A percentile compares a stretch with the other conserved stretches of the same genome.
Conservation (phyloP, 1,139 yeast genomes). For the Blastobotrys apis region DNA sequence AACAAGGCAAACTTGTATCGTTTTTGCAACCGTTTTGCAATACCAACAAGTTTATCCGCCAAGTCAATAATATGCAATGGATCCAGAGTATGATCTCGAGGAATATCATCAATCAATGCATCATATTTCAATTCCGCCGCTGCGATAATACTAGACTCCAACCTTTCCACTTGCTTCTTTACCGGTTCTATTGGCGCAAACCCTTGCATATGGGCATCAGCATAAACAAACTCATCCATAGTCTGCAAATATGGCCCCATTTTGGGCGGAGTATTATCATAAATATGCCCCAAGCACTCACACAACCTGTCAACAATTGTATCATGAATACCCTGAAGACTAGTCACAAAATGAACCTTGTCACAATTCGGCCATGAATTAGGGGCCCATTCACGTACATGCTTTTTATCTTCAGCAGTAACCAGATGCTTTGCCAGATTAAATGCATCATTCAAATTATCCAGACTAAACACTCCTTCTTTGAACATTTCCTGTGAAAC, state of each 20-base stretch:
- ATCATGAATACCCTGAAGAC: slow-evolving; percentile 47
- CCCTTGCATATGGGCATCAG: slow-evolving; percentile 44
- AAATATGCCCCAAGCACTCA: slow-evolving; percentile 45
- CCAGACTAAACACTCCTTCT: slow-evolving; percentile 76
- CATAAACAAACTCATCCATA: slow-evolving; percentile 49
- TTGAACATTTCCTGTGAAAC: slow-evolving; percentile 40
- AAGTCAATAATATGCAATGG: slow-evolving; percentile 57
- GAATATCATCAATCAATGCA: slow-evolving; percentile 51
- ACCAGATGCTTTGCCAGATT: slow-evolving; percentile 43
- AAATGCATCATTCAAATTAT: slow-evolving; percentile 39
- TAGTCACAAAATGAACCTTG: slow-evolving; percentile 49
- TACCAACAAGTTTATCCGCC: slow-evolving; percentile 51
- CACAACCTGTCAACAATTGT: slow-evolving; percentile 48
- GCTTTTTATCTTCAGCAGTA: slow-evolving; percentile 33
- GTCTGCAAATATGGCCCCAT: slow-evolving; percentile 53
- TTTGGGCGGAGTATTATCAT: slow-evolving; percentile 53
- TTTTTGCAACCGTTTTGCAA: slow-evolving; percentile 53
- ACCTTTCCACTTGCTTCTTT: slow-evolving; percentile 49
- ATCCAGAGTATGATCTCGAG: slow-evolving; percentile 58
- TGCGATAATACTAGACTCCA: slow-evolving; percentile 47
- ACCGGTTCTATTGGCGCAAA: slow-evolving; percentile 41
- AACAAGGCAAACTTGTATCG: slow-evolving; percentile 59
- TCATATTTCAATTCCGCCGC: slow-evolving; percentile 60
- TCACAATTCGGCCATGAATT: slow-evolving; percentile 49
- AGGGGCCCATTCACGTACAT: slow-evolving; percentile 38